Base-by-base conservation (phyloP, 768 basidiomycete species). In the Lactarius sanguifluus region DNA sequence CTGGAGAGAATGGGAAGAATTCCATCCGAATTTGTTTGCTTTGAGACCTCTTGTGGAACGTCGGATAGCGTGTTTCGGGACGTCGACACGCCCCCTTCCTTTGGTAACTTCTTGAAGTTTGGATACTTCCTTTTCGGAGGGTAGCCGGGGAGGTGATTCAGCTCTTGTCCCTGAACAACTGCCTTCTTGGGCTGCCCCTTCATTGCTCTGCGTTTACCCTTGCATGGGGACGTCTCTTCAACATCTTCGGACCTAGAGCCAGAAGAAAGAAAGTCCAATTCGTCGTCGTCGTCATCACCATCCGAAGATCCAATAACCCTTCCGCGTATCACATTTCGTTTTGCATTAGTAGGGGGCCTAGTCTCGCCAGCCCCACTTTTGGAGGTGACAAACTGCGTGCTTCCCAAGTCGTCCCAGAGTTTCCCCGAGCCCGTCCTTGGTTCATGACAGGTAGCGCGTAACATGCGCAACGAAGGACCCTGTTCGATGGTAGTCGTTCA, bases 241-340 rank as follows among this genome's bases (percentile, higher is more conserved):
- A 54, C 57, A 5, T 66, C 56, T 7, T 66, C 65, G 38, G 65
- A 66, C 61, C 50, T 62, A 25, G 65, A 66, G 5, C 57, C 34
- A 52, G 65, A 66, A 18, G 65, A 66, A 40, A 66, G 65, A 43
- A 66, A 62, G 57, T 66, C 65, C 45, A 66, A 43, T 57, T 66
- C 65, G 20, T 66, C 65, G 5, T 66, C 65, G 8, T 66, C 65
- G 15, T 66, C 65, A 10, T 66, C 65, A 15, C 62, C 65, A 15
- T 66, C 65, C 7, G 65, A 62, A 18, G 57, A 66, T 52, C 54
- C 61, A 6, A 13, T 36, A 30, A 38, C 54, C 38, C 18, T 66
- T 57, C 47, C 58, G 32, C 8, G 20, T 16, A 8, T 32, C 8
- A 15, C 57, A 15, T 1, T 18, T 18, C 65, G 65, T 57, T 66